Evolutionary conservation across 177 flowering plant genomes (phyloP).

Genomic region (Vitis hybrid): DNA sequence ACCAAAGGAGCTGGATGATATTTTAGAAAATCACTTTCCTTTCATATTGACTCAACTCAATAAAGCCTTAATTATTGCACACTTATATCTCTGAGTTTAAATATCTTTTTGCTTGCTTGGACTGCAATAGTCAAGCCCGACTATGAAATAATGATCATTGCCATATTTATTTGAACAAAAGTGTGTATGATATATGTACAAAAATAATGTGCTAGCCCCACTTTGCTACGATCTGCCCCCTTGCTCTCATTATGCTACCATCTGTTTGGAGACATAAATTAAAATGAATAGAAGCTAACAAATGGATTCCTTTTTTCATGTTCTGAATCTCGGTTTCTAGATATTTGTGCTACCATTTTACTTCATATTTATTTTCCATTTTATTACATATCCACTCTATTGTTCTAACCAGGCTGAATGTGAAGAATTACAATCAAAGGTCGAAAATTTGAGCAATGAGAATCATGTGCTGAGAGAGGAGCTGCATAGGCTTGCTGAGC

Average conservation of each 20-base stretch:
- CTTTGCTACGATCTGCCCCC: not conserved
- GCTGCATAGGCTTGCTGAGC: slow-evolving; percentile 10
- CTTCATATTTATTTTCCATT: not conserved
- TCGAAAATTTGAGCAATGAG: slow-evolving; percentile 12
- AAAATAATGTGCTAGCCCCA: no score
- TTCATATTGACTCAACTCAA: no score
- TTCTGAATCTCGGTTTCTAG: not conserved
- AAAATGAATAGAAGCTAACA: not conserved
- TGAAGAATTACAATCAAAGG: slow-evolving; percentile 10
- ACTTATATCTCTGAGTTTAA: no score
- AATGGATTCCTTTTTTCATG: not conserved
- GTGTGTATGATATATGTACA: no score
- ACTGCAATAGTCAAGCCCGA: no score
- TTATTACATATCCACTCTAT: not conserved
- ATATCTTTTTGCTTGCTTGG: no score
- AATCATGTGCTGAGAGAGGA: slow-evolving; percentile 10
- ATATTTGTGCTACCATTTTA: not conserved
- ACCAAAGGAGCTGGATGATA: no score
- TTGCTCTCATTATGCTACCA: not conserved
- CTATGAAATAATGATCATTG: no score
- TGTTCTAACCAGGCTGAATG: slow-evolving; percentile 16
- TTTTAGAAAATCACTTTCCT: no score
- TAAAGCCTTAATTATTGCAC: no score
- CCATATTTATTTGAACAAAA: no score
- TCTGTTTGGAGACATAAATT: not conserved